Base-by-base conservation (phyloP, 345 rosid genomes). In the Ricinus communis region DNA sequence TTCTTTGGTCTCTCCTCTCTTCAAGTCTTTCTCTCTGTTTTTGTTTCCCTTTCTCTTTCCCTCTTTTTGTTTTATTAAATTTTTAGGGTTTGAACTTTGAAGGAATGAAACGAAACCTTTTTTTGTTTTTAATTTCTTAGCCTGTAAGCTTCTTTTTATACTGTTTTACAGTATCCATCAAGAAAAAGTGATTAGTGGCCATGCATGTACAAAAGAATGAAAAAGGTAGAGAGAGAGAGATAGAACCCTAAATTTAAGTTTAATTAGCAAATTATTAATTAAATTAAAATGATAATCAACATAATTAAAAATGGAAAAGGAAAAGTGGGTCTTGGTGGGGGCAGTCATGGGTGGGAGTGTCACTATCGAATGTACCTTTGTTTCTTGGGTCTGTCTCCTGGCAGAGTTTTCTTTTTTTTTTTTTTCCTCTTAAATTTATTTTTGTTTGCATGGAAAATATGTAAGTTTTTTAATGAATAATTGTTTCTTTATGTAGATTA, bases 61-160 rank as follows among this genome's bases (percentile, higher is more conserved):
- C 45, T 65, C 79, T 61, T 81, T 81, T 79, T 71, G 76, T 80
- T 76, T 80, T 84, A 74, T 71, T 80, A 57, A 80, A 62, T 57
- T 51, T 56, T 74, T 75, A 73, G 72, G 73, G 78, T 82, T 76
- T 78, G n/a, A n/a, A n/a, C n/a, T n/a, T 55, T 47, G 22, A 61
- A 46, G 52, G 62, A 58, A 71, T 43, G 55, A 27, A 72, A 60
- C 14, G 62, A 54, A 68, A 14, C 19, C 11, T 52, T 49, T 63
- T 53, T 1, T 53, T 19, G 21, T 3, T 53, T 22, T 21, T 10
- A 36, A 73, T 73, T 60, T 69, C 83, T 79, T 81, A 60, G 65
- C 74, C 45, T 31, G 41, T 59, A 80, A 82, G 84, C 66, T 74
- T 77, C 68, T 70, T 64, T 68, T 59, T 59, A 41, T 19, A 31